A percentile compares a stretch with the other conserved stretches of the same genome.
phyloP scores from a whole-genome alignment of 1,284 basidiomycete genomes.

The Ustilago trichophora region DNA sequence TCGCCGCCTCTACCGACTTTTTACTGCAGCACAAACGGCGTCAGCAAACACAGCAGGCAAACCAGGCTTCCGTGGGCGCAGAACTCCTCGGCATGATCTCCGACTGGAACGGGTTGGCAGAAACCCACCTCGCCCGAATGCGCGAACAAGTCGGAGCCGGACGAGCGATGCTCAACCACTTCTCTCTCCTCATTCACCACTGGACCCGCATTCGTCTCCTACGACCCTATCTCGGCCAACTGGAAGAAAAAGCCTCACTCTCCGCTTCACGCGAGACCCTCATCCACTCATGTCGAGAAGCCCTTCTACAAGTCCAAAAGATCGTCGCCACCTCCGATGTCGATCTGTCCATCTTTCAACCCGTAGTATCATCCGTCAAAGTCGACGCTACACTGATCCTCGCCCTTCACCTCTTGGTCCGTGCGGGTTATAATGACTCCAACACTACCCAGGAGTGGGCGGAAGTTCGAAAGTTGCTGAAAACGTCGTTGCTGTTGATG shows the following conservation, averaged over 20 bases:
- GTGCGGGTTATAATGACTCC: constrained; percentile 17
- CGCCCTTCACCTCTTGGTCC: constrained; percentile 14
- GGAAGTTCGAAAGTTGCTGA: constrained; percentile 11
- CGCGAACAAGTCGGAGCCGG: constrained; percentile 13
- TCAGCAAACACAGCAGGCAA: not conserved
- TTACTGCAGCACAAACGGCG: constrained; percentile 9
- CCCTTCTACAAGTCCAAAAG: constrained; percentile 22
- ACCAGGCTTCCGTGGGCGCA: not conserved
- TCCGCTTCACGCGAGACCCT: constrained; percentile 8
- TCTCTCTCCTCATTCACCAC: constrained; percentile 34
- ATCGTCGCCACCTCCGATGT: constrained; percentile 29
- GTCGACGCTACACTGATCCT: constrained; percentile 35
- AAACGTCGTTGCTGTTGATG: constrained; percentile 25
- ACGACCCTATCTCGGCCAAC: constrained; percentile 16
- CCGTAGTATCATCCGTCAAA: constrained; percentile 20
- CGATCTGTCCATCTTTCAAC: constrained; percentile 41
- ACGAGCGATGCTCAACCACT: constrained; percentile 28
- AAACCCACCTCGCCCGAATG: constrained; percentile 14
- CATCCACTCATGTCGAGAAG: constrained; percentile 28
- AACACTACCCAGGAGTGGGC: constrained; percentile 16
- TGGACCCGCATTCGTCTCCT: constrained; percentile 35
- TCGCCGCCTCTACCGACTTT: constrained; percentile 18
- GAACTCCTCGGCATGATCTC: constrained; percentile 9
- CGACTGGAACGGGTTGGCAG: constrained; percentile 28
- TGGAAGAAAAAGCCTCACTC: constrained; percentile 10